These are phyloP conservation scores for Pistacia atlantica DNA, from an alignment of 345 rosid genomes.

Conservation along the genomic window DNA sequence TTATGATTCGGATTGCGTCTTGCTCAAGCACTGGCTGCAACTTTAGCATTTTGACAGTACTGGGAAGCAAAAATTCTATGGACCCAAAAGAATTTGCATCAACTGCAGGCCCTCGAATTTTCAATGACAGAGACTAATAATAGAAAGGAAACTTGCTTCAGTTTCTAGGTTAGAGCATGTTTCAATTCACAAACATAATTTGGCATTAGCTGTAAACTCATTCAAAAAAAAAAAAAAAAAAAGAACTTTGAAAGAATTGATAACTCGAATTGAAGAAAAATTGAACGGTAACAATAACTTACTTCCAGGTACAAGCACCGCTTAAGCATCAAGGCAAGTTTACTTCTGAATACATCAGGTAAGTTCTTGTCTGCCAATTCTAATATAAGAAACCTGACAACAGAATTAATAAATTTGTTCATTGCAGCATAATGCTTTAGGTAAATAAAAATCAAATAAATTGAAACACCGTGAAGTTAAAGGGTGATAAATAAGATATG, in stretches of 20 bases:
- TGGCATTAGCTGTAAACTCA: background rate
- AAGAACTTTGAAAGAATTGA: background rate
- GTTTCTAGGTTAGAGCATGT: background rate
- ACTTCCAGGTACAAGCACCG: conserved; percentile 59
- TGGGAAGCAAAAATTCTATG: conserved; percentile 39
- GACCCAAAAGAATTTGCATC: conserved; percentile 37
- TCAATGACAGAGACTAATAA: conserved; percentile 53
- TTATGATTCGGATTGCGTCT: conserved; percentile 41
- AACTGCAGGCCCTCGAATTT: conserved; percentile 40
- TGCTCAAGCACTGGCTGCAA: conserved; percentile 45
- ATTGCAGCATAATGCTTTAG: background rate
- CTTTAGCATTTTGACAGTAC: conserved; percentile 47
- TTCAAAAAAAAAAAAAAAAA: background rate
- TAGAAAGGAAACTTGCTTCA: conserved; percentile 30
- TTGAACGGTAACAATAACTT: conserved; percentile 26
- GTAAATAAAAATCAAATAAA: background rate
- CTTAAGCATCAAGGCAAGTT: conserved; percentile 40
- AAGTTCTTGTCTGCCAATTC: conserved; percentile 45
- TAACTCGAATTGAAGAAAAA: background rate
- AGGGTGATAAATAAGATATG: background rate
- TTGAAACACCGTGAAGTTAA: background rate
- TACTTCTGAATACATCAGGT: conserved; percentile 24
- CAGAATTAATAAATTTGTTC: background rate
- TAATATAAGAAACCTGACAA: conserved; percentile 46
- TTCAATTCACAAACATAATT: background rate